These are phyloP conservation scores for Coccinonectria pachysandricola DNA, from an alignment of 2,329 filamentous ascomycete genomes.

Conservation along the genomic window DNA sequence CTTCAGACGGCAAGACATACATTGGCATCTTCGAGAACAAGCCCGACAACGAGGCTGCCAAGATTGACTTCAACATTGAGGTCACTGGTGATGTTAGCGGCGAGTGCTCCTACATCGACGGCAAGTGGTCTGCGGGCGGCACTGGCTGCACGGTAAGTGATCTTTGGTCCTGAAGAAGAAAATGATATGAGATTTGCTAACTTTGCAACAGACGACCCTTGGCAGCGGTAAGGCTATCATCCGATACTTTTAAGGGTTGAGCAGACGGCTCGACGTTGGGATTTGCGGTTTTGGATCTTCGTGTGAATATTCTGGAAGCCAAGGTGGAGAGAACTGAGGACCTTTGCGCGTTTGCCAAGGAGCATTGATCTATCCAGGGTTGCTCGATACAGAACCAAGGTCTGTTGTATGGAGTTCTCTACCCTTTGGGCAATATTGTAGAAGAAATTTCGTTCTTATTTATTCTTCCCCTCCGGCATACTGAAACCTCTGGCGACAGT, in stretches of 20 bases:
- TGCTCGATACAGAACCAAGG: no score
- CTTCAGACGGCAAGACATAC: slow-evolving; percentile 55
- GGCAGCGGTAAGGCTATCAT: slow-evolving; percentile 32
- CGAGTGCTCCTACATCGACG: slow-evolving; percentile 56
- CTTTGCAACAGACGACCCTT: slow-evolving; percentile 28
- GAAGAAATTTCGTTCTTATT: no score
- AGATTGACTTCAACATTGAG: slow-evolving; percentile 69
- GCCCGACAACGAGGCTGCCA: slow-evolving; percentile 59
- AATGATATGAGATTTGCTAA: slow-evolving; percentile 14
- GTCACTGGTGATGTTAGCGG: slow-evolving; percentile 54
- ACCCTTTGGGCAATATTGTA: no score
- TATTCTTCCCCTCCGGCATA: no score
- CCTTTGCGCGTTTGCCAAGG: no score
- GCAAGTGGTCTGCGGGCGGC: slow-evolving; percentile 46
- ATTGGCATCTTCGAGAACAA: slow-evolving; percentile 77
- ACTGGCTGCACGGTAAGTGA: slow-evolving; percentile 73
- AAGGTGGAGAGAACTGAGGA: slow-evolving; percentile 9
- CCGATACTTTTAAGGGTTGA: slow-evolving; percentile 29
- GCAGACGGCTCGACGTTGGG: slow-evolving; percentile 8
- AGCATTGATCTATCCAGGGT: no score
- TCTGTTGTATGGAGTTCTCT: no score
- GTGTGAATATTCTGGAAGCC: slow-evolving; percentile 24
- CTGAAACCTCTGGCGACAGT: no score
- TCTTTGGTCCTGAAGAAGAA: no score
- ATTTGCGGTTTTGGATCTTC: slow-evolving; percentile 23